Conservation (phyloP, 805 yeast species). For the Metschnikowia noctiluminum region DNA sequence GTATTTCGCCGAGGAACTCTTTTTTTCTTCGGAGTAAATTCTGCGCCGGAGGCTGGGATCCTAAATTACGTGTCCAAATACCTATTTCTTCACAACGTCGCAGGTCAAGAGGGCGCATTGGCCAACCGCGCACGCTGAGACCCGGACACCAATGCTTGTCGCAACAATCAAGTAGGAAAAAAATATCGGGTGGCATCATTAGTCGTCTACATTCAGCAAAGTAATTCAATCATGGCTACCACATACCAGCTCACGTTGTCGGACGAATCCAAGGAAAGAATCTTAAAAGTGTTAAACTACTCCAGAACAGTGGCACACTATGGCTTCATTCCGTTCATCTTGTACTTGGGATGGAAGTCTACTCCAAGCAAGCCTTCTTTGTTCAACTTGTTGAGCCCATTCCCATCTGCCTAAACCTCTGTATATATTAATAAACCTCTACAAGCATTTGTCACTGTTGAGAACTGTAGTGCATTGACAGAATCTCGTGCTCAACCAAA, state of each 20-base stretch:
- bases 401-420: slow-evolving; percentile 60
- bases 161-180: neutral
- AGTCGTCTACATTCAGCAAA: neutral
- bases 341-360: slow-evolving; percentile 73
- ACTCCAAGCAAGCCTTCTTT: slow-evolving; percentile 82
- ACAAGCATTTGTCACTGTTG: neutral
- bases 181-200: neutral
- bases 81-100: neutral
- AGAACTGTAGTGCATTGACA: too few species aligned
- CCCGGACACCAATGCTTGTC: slow-evolving; percentile 10
- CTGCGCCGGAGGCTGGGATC: too few species aligned
- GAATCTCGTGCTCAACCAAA: neutral
- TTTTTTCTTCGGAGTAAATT: too few species aligned
- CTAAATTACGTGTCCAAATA: too few species aligned
- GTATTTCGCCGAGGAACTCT: too few species aligned
- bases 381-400: slow-evolving; percentile 71
- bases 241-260: slow-evolving; percentile 36
- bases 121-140: neutral
- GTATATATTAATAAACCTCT: slow-evolving; percentile 13
- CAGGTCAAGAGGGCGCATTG: neutral
- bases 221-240: slow-evolving; percentile 10
- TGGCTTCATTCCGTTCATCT: slow-evolving; percentile 94
- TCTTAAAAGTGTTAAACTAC: slow-evolving; percentile 74
- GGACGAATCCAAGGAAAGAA: slow-evolving; percentile 71
- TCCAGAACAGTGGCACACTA: slow-evolving; percentile 88